phyloP scores from a whole-genome alignment of 2,329 filamentous ascomycete genomes.

The Beauveria australis region DNA sequence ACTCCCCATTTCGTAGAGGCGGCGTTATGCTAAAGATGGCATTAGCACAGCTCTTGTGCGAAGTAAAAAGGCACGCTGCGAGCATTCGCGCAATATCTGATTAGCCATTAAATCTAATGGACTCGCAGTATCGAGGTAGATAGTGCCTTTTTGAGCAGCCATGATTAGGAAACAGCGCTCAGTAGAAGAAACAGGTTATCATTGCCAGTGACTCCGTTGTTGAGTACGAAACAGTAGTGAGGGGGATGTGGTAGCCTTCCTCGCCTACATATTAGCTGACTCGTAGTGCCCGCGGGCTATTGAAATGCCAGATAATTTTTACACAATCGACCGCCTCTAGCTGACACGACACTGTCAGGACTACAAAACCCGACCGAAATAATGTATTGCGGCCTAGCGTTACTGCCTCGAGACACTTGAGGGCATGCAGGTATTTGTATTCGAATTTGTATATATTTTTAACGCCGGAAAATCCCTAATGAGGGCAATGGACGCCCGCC shows the following conservation, averaged over 20 bases:
- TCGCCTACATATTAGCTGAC: neutral
- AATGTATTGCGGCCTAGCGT: neutral
- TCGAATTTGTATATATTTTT: too few species aligned
- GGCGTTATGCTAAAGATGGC: conserved; percentile 20
- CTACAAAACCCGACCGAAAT: neutral
- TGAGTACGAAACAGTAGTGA: neutral
- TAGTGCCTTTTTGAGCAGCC: conserved; percentile 23
- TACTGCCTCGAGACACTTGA: too few species aligned
- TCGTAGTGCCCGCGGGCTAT: neutral
- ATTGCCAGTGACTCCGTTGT: neutral
- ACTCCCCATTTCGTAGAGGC: conserved; percentile 23
- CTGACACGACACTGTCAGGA: neutral
- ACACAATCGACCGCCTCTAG: too few species aligned
- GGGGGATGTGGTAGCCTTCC: neutral
- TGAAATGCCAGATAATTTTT: neutral
- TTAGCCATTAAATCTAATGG: conserved; percentile 31
- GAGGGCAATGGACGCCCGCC: too few species aligned
- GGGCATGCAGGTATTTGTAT: too few species aligned
- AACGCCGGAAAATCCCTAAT: too few species aligned
- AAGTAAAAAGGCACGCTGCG: neutral
- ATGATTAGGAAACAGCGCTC: neutral
- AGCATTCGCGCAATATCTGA: conserved; percentile 28
- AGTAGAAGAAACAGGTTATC: too few species aligned
- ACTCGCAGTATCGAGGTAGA: conserved; percentile 32
- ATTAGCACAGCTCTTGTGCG: neutral